A percentile compares a stretch with the other conserved stretches of the same genome.
These are phyloP conservation scores for Setomelanomma holmii DNA, from an alignment of 2,329 filamentous ascomycete species.

Conservation along the genomic window DNA sequence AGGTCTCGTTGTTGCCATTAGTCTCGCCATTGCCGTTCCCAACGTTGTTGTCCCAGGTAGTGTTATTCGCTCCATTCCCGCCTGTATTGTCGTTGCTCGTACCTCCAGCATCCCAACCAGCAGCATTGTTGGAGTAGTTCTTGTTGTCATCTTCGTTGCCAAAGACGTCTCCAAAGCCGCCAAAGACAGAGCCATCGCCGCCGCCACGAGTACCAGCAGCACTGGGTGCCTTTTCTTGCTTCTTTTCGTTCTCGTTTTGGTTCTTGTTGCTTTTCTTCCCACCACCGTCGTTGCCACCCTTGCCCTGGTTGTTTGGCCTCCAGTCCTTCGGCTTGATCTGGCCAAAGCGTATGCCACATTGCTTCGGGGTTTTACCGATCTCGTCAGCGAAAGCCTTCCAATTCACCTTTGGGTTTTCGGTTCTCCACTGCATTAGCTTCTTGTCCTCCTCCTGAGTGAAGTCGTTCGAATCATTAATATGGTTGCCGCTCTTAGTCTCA, in stretches of 20 bases:
- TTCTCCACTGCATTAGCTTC: conserved; percentile 1
- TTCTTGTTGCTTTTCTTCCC: conserved; percentile 9
- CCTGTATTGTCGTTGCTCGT: not conserved
- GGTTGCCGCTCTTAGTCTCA: conserved; percentile 7
- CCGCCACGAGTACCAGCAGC: not conserved
- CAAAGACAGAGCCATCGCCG: not conserved
- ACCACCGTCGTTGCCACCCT: not conserved
- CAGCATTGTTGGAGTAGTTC: not conserved
- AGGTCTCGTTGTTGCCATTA: not conserved
- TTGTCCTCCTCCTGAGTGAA: conserved; percentile 19
- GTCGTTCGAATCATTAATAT: not conserved
- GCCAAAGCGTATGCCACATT: not conserved
- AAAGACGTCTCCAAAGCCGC: not conserved
- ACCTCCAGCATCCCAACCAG: not conserved
- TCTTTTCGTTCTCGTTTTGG: not conserved
- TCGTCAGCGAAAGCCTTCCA: not conserved
- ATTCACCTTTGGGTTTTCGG: conserved; percentile 4
- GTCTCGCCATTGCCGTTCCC: not conserved
- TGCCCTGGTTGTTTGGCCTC: conserved; percentile 1
- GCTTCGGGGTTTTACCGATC: not conserved
- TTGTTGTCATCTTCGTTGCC: not conserved
- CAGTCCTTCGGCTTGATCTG: not conserved
- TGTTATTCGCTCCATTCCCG: not conserved
- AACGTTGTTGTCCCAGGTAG: conserved; percentile 1
- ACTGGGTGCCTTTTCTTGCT: not conserved